These are phyloP conservation scores for Suillus occidentalis DNA, from an alignment of 768 basidiomycete species.

Conservation along the genomic window DNA sequence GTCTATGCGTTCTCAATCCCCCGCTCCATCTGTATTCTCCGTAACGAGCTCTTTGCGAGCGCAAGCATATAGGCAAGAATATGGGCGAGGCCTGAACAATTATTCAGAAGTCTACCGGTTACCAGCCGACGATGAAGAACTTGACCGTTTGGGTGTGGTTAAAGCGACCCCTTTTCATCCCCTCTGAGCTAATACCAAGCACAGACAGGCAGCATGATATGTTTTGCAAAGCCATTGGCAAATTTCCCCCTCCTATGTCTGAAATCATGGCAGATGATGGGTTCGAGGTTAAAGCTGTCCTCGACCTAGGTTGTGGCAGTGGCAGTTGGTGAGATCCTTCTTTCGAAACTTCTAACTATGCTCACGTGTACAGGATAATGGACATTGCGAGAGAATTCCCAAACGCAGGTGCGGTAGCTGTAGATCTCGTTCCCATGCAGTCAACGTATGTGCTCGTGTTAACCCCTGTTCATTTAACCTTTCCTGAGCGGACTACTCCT, in stretches of 20 bases:
- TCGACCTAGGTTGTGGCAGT: slow-evolving; percentile 81
- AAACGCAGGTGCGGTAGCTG: slow-evolving; percentile 64
- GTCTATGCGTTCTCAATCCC: slow-evolving; percentile 66
- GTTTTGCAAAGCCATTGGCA: slow-evolving; percentile 65
- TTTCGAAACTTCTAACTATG: background rate
- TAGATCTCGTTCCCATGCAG: slow-evolving; percentile 82
- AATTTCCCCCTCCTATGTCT: slow-evolving; percentile 58
- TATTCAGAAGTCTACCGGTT: slow-evolving; percentile 78
- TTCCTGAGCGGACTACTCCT: slow-evolving; percentile 15
- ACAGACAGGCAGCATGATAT: slow-evolving; percentile 68
- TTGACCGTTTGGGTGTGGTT: slow-evolving; percentile 62
- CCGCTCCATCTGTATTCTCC: slow-evolving; percentile 67
- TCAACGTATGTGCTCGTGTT: slow-evolving; percentile 47
- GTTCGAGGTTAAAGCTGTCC: slow-evolving; percentile 57
- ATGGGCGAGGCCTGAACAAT: slow-evolving; percentile 70
- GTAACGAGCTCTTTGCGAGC: slow-evolving; percentile 63
- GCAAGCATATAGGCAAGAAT: slow-evolving; percentile 61
- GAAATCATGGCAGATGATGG: slow-evolving; percentile 61
- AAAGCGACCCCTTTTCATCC: slow-evolving; percentile 1
- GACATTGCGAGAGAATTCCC: slow-evolving; percentile 75
- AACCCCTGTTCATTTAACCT: slow-evolving; percentile 14
- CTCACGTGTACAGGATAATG: slow-evolving; percentile 59
- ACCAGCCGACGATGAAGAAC: slow-evolving; percentile 78
- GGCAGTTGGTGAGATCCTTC: slow-evolving; percentile 61
- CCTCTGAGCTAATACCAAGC: slow-evolving; percentile 13